These are phyloP conservation scores for Nakazawaea ambrosiae DNA, from an alignment of 805 yeast species.

Conservation along the genomic window DNA sequence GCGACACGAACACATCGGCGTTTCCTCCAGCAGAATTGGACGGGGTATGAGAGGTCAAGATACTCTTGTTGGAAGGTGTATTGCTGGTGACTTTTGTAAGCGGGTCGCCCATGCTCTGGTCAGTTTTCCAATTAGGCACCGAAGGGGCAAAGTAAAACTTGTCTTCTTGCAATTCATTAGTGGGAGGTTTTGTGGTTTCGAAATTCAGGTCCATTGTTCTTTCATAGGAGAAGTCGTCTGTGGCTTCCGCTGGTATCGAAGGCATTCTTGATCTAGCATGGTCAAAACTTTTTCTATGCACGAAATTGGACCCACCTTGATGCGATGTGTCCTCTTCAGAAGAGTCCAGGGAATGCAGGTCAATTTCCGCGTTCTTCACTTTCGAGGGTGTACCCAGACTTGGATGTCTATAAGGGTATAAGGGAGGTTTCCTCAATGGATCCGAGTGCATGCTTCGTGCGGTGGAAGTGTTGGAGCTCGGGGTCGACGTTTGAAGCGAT, in stretches of 20 bases:
- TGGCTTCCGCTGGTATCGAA: neutral
- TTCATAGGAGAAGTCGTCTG: constrained; percentile 7
- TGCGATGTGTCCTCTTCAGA: too few relatives aligned
- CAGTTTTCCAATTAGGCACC: too few relatives aligned
- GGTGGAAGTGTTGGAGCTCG: neutral
- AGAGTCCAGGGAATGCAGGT: too few relatives aligned
- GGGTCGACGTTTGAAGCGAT: constrained; percentile 2
- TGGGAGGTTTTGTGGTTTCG: neutral
- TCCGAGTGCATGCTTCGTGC: neutral
- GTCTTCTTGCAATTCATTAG: neutral
- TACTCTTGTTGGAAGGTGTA: too few relatives aligned
- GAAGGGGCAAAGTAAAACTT: neutral
- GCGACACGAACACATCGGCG: neutral
- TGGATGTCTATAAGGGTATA: neutral
- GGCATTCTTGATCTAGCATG: too few relatives aligned
- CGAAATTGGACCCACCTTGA: too few relatives aligned
- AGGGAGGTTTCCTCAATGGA: neutral
- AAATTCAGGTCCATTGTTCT: constrained; percentile 2
- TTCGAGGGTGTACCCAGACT: neutral
- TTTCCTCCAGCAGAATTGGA: neutral
- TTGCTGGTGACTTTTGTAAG: too few relatives aligned
- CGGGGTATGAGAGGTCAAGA: neutral
- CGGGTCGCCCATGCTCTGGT: too few relatives aligned
- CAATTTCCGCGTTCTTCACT: too few relatives aligned
- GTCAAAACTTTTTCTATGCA: too few relatives aligned